Evolutionary conservation across 805 yeast genomes (phyloP).

Genomic region (Barnettozyma salicaria): DNA sequence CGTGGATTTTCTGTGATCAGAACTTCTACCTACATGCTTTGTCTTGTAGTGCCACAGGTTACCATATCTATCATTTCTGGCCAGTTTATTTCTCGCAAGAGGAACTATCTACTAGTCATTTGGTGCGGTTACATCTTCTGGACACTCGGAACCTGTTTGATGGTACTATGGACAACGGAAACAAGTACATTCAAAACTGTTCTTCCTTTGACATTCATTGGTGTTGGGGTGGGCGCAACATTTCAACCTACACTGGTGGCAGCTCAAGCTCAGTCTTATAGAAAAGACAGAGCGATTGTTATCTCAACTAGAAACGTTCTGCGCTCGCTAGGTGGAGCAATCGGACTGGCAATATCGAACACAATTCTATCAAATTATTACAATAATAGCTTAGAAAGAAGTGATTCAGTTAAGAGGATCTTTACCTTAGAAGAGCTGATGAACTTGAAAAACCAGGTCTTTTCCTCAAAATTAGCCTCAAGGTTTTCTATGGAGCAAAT

Average conservation of each 20-base stretch:
- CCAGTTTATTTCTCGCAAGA: slow-evolving; percentile 3
- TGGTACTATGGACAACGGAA: slow-evolving; percentile 21
- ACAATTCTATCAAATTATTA: slow-evolving; percentile 10
- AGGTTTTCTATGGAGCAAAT: background rate
- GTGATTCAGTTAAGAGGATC: background rate
- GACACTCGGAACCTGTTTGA: slow-evolving; percentile 5
- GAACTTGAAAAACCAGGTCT: background rate
- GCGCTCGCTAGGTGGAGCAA: slow-evolving; percentile 53
- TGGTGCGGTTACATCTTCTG: slow-evolving; percentile 29
- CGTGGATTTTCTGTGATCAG: slow-evolving; percentile 24
- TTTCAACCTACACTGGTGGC: slow-evolving; percentile 31
- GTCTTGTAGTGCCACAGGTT: slow-evolving; percentile 9
- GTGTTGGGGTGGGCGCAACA: slow-evolving; percentile 30
- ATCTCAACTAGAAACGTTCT: slow-evolving; percentile 50
- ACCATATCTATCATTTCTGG: slow-evolving; percentile 7
- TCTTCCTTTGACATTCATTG: slow-evolving; percentile 30
- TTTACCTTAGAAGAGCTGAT: background rate
- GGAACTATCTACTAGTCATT: slow-evolving; percentile 14
- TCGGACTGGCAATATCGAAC: slow-evolving; percentile 42
- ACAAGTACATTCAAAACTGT: slow-evolving; percentile 31
- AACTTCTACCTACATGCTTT: slow-evolving; percentile 7
- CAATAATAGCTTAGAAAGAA: background rate
- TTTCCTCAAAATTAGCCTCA: background rate
- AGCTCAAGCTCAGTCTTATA: slow-evolving; percentile 46
- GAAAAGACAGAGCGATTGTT: slow-evolving; percentile 50